Base-by-base conservation (phyloP, 2,329 filamentous ascomycete species). In the Leptodontidium sp. region DNA sequence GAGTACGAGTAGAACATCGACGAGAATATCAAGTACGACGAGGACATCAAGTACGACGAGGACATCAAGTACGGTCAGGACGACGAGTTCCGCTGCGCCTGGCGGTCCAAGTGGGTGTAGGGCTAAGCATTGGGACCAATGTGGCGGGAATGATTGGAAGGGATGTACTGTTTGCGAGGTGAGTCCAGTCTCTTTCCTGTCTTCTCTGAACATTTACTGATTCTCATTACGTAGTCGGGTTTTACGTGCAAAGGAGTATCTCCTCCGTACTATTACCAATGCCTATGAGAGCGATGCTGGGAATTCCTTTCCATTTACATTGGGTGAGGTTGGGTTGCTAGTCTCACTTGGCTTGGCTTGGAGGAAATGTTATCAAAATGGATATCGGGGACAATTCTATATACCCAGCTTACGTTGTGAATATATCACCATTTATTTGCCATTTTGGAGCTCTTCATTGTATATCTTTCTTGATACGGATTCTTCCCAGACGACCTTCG, bases 151-250 rank as follows among this genome's bases (percentile, higher is more conserved):
- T 17, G 61, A 71, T 57, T 72, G 71, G 71, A 72, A 71, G 32
- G 71, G 71, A 9, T 72, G 71, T 64, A 72, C 71, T 3, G 59
- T 61, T 43, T 72, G 71, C 50, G 71, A 64, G 26, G 71, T 72
- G 53, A 64, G 59, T 7, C 26, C 38, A 11, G 24, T 2, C 21
- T 12, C n/a, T 29, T 15, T 38, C 3, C 6, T 38, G 35, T 38
- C 9, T 43, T 2, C 11, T 45, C 14, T 26, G 26, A 14, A 35
- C 26, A 9, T 6, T 4, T 38, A n/a, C 62, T 62, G 35, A 68
- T 35, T 26, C 9, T 11, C 12, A 14, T 14, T 53, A 15, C 29
- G 26, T 47, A 68, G 68, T n/a, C 68, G 29, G 63, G 66, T 3
- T 66, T 66, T n/a, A 57, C 59, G 7, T 72, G 70, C 59, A 72